A percentile compares a stretch with the other conserved stretches of the same genome.
Conservation (phyloP, 306 rosid genomes). For the Rosa lucieae region DNA sequence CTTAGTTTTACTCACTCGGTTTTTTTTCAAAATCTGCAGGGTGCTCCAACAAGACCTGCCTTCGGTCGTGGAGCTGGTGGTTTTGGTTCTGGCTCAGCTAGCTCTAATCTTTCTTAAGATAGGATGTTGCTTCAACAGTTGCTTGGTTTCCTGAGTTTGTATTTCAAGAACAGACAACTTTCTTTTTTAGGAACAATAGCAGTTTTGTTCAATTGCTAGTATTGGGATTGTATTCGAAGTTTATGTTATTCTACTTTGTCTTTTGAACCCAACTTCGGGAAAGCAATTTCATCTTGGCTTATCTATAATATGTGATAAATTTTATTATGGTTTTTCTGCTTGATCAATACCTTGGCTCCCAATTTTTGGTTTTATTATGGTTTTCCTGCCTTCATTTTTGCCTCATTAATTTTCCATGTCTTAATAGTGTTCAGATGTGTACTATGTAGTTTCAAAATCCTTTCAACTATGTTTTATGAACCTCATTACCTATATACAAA, state of each 20-base stretch:
- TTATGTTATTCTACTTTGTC: background rate
- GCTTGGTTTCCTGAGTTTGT: background rate
- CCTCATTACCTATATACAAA: too few relatives aligned
- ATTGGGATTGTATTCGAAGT: background rate
- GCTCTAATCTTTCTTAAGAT: slow-evolving; percentile 45
- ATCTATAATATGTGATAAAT: background rate
- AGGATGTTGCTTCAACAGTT: background rate
- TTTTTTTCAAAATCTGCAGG: slow-evolving; percentile 26
- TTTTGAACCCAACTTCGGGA: background rate
- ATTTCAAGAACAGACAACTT: background rate
- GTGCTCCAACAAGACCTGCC: slow-evolving; percentile 46
- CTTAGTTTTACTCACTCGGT: background rate
- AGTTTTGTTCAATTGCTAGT: slow-evolving; percentile 19
- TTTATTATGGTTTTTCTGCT: background rate
- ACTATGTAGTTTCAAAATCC: too few relatives aligned
- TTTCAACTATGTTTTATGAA: too few relatives aligned
- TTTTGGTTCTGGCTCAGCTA: slow-evolving; percentile 45
- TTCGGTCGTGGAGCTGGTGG: slow-evolving; percentile 60
- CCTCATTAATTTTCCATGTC: too few relatives aligned
- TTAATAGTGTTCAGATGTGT: too few relatives aligned
- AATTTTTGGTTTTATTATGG: background rate
- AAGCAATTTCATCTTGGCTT: background rate
- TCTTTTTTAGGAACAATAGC: background rate
- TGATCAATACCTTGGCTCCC: background rate
- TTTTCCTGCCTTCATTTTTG: too few relatives aligned